Percentiles rank a stretch among this genome's conserved stretches.
These are phyloP conservation scores for Suhomyces chickasaworum DNA, from an alignment of 1,139 yeast species.

Conservation along the genomic window DNA sequence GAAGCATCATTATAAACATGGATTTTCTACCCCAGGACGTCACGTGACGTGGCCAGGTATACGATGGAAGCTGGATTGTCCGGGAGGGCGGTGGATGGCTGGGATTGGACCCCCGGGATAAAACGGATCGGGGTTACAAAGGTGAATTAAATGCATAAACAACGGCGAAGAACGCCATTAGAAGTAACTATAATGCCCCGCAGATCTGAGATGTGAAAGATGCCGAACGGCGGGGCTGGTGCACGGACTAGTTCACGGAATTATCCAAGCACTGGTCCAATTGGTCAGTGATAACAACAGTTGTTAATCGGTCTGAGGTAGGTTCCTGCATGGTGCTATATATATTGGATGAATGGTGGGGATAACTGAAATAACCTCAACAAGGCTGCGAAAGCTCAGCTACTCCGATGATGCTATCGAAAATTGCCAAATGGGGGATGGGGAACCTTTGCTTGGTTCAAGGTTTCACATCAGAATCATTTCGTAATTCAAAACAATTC, in stretches of 20 bases:
- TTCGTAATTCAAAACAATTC: too few species aligned
- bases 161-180: not conserved
- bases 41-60: conserved; percentile 5
- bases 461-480: too few species aligned
- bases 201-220: not conserved
- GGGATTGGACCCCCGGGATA: not conserved
- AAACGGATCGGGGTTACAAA: not conserved
- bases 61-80: too few species aligned
- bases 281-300: not conserved
- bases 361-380: not conserved
- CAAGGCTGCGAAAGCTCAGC: not conserved
- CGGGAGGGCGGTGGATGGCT: too few species aligned
- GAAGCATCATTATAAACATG: not conserved
- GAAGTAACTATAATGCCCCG: not conserved
- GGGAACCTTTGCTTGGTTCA: too few species aligned
- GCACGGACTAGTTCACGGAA: too few species aligned
- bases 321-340: not conserved
- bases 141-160: not conserved
- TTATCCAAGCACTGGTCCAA: not conserved
- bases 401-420: not conserved
- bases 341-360: too few species aligned
- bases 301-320: too few species aligned
- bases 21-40: conserved; percentile 2
- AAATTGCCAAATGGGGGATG: too few species aligned
- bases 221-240: too few species aligned